phyloP scores from a whole-genome alignment of 1,284 basidiomycete genomes.

The Trametes pubescens region DNA sequence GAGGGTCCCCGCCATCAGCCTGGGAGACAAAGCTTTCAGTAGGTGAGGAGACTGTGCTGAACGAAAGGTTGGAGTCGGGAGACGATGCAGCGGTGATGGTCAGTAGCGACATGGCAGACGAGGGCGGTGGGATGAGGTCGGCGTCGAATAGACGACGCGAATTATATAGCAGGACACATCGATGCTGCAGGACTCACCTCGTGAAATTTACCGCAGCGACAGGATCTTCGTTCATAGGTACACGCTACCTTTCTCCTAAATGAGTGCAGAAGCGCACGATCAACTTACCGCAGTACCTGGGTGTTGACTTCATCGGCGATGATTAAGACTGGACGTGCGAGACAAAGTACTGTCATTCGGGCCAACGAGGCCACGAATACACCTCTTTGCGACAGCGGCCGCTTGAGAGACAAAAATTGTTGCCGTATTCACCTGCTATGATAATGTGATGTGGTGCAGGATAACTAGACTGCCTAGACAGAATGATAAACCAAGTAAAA shows the following conservation, averaged over 20 bases:
- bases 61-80: not conserved
- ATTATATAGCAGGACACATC: not conserved
- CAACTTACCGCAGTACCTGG: too few species aligned
- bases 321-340: too few species aligned
- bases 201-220: not conserved
- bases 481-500: not conserved
- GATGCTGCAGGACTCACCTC: not conserved
- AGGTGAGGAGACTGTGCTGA: not conserved
- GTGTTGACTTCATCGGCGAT: too few species aligned
- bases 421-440: not conserved
- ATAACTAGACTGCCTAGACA: not conserved
- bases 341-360: too few species aligned
- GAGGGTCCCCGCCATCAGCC: not conserved
- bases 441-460: not conserved
- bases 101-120: not conserved
- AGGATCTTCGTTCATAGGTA: too few species aligned
- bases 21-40: not conserved
- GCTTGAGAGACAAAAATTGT: not conserved
- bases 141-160: not conserved
- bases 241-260: not conserved
- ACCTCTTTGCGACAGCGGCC: too few species aligned
- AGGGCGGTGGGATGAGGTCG: not conserved
- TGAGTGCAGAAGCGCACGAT: not conserved
- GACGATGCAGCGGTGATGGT: not conserved
- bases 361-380: too few species aligned